phyloP scores from a whole-genome alignment of 2,329 filamentous ascomycete genomes.

The Eurotiales sp. region DNA sequence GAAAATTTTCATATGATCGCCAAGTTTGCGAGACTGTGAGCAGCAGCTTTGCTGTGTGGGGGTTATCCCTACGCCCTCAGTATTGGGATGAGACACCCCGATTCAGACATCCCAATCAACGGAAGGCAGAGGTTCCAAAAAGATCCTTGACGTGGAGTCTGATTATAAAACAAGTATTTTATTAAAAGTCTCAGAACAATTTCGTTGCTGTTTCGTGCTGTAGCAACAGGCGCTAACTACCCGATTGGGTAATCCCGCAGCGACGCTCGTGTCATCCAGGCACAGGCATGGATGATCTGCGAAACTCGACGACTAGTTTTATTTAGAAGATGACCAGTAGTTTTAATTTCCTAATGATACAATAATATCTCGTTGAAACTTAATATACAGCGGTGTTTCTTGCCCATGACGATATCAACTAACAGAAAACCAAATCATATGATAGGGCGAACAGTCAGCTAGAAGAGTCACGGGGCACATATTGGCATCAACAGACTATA shows the following conservation, averaged over 20 bases:
- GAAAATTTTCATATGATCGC: not conserved
- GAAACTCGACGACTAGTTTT: no score
- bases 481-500: constrained; percentile 4
- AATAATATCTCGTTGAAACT: not conserved
- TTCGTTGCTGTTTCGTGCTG: not conserved
- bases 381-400: not conserved
- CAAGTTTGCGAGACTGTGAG: no score
- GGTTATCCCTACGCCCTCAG: not conserved
- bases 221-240: not conserved
- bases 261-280: not conserved
- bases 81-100: not conserved
- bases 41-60: not conserved
- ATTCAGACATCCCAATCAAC: no score
- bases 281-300: not conserved
- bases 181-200: not conserved
- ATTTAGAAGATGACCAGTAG: no score
- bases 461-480: constrained; percentile 6
- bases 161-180: no score
- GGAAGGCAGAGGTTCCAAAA: no score
- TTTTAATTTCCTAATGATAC: not conserved
- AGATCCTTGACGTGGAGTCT: no score
- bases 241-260: not conserved
- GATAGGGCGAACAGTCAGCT: constrained; percentile 2
- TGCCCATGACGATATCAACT: constrained; percentile 2
- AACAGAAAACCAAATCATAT: constrained; percentile 6